Conservation (phyloP, 2,329 filamentous ascomycete species). For the Neurospora crassa region DNA sequence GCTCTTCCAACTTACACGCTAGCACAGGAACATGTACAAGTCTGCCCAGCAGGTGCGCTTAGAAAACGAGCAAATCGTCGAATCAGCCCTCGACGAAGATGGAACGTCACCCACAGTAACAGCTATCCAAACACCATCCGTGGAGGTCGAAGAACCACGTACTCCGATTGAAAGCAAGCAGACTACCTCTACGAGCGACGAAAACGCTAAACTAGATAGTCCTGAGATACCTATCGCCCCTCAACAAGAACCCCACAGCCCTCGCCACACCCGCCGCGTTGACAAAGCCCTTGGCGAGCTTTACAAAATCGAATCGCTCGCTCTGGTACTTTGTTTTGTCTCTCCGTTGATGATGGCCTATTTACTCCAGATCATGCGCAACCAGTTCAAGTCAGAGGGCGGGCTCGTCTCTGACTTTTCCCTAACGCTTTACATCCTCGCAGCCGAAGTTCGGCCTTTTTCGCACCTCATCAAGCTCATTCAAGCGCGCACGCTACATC, state of each 20-base stretch:
- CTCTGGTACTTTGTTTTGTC: slow-evolving; percentile 68
- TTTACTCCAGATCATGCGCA: slow-evolving; percentile 70
- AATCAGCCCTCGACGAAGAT: slow-evolving; percentile 34
- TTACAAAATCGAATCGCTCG: slow-evolving; percentile 63
- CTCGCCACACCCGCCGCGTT: slow-evolving; percentile 15
- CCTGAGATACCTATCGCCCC: background rate
- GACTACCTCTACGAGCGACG: background rate
- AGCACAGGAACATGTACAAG: slow-evolving; percentile 60
- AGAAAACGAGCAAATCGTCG: slow-evolving; percentile 34
- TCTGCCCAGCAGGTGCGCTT: slow-evolving; percentile 56
- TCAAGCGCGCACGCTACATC: slow-evolving; percentile 66
- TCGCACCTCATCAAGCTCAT: slow-evolving; percentile 75
- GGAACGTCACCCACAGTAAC: background rate
- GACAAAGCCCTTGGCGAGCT: slow-evolving; percentile 49
- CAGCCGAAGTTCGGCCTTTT: slow-evolving; percentile 74
- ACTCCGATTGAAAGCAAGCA: slow-evolving; percentile 8
- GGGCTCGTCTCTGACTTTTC: slow-evolving; percentile 81
- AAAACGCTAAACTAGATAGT: background rate
- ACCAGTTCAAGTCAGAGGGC: slow-evolving; percentile 75
- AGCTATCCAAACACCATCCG: background rate
- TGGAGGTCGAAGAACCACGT: background rate
- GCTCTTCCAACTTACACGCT: background rate
- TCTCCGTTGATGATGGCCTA: slow-evolving; percentile 74
- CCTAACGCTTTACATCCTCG: slow-evolving; percentile 79
- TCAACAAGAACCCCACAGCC: background rate